A percentile compares a stretch with the other conserved stretches of the same genome.
These are phyloP conservation scores for Effrenium voratum DNA, from an alignment of 73 alveolate genomes.

Conservation along the genomic window DNA sequence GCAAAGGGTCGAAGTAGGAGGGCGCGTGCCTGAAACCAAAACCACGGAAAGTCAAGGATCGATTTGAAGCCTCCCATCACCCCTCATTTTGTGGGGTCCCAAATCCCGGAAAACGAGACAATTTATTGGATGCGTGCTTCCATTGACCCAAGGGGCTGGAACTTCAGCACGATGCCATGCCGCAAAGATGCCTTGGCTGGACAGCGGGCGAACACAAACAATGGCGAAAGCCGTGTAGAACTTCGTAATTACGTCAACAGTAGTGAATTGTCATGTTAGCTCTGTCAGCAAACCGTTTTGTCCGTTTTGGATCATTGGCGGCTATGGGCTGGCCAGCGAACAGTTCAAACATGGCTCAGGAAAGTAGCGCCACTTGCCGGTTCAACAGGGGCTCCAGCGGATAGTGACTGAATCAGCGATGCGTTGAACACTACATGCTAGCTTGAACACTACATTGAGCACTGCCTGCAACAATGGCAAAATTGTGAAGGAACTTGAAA, in stretches of 20 bases:
- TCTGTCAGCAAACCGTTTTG: background rate
- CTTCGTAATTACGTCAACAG: background rate
- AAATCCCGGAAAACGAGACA: background rate
- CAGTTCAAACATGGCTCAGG: background rate
- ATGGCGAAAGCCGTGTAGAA: too few species aligned
- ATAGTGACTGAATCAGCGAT: too few species aligned
- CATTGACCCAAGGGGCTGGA: background rate
- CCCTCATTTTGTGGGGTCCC: background rate
- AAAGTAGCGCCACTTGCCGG: background rate
- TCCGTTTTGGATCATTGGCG: background rate
- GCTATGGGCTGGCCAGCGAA: too few species aligned
- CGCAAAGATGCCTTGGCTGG: background rate
- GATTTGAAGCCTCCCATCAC: background rate
- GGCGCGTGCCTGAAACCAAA: background rate
- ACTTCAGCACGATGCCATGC: slow-evolving; percentile 12
- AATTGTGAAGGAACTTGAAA: too few species aligned
- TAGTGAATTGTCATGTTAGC: background rate
- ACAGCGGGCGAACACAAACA: too few species aligned
- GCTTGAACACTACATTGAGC: too few species aligned
- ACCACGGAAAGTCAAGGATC: background rate
- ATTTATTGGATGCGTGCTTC: background rate
- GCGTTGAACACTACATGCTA: too few species aligned
- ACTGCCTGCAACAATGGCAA: too few species aligned
- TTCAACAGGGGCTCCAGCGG: too few species aligned
- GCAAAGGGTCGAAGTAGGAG: background rate